Conservation (phyloP, 768 basidiomycete species). For the Coprinellus micaceus region DNA sequence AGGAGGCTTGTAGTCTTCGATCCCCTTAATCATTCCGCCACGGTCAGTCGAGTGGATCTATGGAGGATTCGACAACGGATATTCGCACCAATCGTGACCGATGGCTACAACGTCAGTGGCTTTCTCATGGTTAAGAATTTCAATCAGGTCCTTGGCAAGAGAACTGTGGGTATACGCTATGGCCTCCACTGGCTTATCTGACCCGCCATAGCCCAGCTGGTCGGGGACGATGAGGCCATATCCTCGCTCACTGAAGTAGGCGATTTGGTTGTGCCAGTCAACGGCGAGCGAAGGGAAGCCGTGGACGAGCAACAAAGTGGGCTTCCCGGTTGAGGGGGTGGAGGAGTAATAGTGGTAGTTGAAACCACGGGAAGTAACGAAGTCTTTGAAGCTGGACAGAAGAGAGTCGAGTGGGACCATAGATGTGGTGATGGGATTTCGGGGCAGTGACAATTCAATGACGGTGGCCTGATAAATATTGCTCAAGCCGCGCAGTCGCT, state of each 20-base stretch:
- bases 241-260: constrained; percentile 33
- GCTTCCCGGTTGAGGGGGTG: constrained; percentile 23
- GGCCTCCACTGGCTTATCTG: constrained; percentile 40
- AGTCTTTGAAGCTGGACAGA: constrained; percentile 23
- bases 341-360: constrained; percentile 36
- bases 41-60: background rate
- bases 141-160: constrained; percentile 37
- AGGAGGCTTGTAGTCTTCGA: constrained; percentile 28
- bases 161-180: constrained; percentile 29
- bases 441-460: too few species aligned
- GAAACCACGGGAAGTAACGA: constrained; percentile 28
- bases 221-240: constrained; percentile 49
- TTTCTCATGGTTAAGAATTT: constrained; percentile 38
- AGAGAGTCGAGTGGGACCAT: constrained; percentile 9
- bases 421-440: too few species aligned
- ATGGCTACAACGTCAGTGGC: constrained; percentile 31
- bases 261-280: constrained; percentile 40
- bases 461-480: too few species aligned
- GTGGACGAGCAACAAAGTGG: constrained; percentile 39
- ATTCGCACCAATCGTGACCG: constrained; percentile 41
- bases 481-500: too few species aligned
- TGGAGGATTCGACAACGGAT: background rate
- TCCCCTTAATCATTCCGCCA: constrained; percentile 31
- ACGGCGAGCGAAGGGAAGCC: constrained; percentile 41
- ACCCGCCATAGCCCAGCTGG: constrained; percentile 51